Conservation (phyloP, 2,329 filamentous ascomycete genomes). For the Myotisia sp. region DNA sequence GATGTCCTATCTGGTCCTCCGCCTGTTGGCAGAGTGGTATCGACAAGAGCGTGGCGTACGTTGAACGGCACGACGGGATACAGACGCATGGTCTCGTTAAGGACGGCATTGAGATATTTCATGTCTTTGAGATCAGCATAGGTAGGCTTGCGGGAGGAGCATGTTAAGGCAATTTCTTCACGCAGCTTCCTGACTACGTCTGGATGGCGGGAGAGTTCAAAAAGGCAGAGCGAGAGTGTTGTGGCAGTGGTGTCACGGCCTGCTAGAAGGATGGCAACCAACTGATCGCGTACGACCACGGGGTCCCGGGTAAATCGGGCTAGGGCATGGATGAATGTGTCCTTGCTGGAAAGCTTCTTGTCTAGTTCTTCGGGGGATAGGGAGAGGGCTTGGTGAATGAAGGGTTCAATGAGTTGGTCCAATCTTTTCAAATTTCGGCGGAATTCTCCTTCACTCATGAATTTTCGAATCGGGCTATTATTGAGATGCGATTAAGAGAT, state of each 20-base stretch:
- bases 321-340: slow-evolving; percentile 78
- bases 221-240: slow-evolving; percentile 67
- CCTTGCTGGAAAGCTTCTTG: slow-evolving; percentile 52
- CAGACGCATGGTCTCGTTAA: slow-evolving; percentile 65
- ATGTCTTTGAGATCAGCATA: slow-evolving; percentile 76
- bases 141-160: slow-evolving; percentile 48
- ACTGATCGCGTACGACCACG: slow-evolving; percentile 62
- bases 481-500: too few relatives aligned
- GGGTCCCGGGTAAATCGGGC: slow-evolving; percentile 58
- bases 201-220: slow-evolving; percentile 63
- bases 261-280: slow-evolving; percentile 68
- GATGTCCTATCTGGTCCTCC: slow-evolving; percentile 35
- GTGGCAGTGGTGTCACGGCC: slow-evolving; percentile 72
- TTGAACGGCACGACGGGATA: slow-evolving; percentile 73
- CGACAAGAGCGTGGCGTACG: slow-evolving; percentile 53
- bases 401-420: slow-evolving; percentile 61
- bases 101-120: slow-evolving; percentile 58
- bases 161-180: slow-evolving; percentile 51
- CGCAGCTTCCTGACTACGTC: slow-evolving; percentile 54
- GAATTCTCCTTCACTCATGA: slow-evolving; percentile 54
- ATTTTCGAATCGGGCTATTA: slow-evolving; percentile 41
- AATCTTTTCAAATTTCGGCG: slow-evolving; percentile 50
- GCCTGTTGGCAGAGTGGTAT: slow-evolving; percentile 61
- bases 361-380: slow-evolving; percentile 59
- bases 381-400: slow-evolving; percentile 58